Evolutionary conservation across 1,284 basidiomycete genomes (phyloP), one percentile per base, ranked within the genome.

Genomic region (Neolentinus lepideus): DNA sequence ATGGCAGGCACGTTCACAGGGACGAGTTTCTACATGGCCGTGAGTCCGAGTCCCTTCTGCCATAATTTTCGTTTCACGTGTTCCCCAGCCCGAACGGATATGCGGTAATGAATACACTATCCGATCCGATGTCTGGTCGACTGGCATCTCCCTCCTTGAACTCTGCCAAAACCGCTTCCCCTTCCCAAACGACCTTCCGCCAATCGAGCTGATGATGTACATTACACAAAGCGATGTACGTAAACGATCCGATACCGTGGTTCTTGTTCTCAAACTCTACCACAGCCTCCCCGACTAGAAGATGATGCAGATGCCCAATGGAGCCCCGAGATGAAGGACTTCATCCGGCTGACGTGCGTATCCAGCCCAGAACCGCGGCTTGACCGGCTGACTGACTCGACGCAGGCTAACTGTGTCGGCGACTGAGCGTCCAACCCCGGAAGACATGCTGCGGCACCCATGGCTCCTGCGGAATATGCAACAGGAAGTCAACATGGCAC

Each of bases 1-100:
- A 72, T 91, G 55, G 96, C 96, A 0, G 92, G 89, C 21, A 99
- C 96, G 0, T 99, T 98, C 64, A 98, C 94, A 0, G 96, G 96
- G 1, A 98, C 96, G 2, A 92, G 91, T 64, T 92, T 92, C 66
- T 99, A 98, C 74, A 98, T 98, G 93, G 94, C 94, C 59, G 93
- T 95, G 64, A 70, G 92, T 83, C 47, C 54, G 53, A 53, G 53
- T 51, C 22, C 21, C 33, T 60, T 33, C n/a, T 51, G 48, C 43
- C 33, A 54, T 47, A 46, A 22, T 14, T 54, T 46, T 54, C 50
- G 50, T 55, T 57, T 27, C 50, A 21, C 24, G 27, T 47, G 22
- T 52, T 26, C 55, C 59, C 31, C 64, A 95, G 89, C 96, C 96
- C 47, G 96, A 98, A 70, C 84, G 96, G 53, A 94, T 98, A 63